Evolutionary conservation across 2,329 filamentous ascomycete genomes (phyloP).

Genomic region (Stagonosporopsis chrysanthemi): DNA sequence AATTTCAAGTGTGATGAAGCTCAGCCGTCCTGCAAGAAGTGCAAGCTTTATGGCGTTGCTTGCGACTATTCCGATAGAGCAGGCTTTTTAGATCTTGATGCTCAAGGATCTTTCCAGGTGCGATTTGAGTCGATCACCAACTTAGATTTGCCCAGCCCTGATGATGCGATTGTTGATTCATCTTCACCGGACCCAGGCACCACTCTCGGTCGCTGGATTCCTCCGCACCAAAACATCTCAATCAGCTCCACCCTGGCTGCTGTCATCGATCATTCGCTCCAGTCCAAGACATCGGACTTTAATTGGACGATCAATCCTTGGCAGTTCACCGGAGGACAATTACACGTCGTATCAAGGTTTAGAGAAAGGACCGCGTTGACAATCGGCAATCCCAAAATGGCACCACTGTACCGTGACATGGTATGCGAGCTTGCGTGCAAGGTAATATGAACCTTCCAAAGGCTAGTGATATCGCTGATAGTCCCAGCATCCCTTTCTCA

Average conservation of each 20-base stretch:
- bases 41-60: conserved; percentile 56
- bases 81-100: conserved; percentile 44
- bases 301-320: conserved; percentile 11
- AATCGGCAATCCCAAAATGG: conserved; percentile 46
- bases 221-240: background rate
- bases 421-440: conserved; percentile 51
- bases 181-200: too few species aligned
- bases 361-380: conserved; percentile 54
- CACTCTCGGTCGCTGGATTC: background rate
- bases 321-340: conserved; percentile 27
- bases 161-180: background rate
- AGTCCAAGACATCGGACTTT: background rate
- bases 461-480: background rate
- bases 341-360: conserved; percentile 53
- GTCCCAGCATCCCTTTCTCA: conserved; percentile 59
- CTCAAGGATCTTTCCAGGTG: conserved; percentile 39
- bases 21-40: conserved; percentile 59
- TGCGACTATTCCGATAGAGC: conserved; percentile 56
- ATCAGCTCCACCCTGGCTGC: background rate
- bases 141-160: background rate
- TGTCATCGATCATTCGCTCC: conserved; percentile 2
- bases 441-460: conserved; percentile 41
- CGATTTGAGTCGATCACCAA: conserved; percentile 5
- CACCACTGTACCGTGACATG: conserved; percentile 47
- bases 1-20: conserved; percentile 61